phyloP scores from a whole-genome alignment of 1,139 yeast genomes.

The Dujonia santamariae region DNA sequence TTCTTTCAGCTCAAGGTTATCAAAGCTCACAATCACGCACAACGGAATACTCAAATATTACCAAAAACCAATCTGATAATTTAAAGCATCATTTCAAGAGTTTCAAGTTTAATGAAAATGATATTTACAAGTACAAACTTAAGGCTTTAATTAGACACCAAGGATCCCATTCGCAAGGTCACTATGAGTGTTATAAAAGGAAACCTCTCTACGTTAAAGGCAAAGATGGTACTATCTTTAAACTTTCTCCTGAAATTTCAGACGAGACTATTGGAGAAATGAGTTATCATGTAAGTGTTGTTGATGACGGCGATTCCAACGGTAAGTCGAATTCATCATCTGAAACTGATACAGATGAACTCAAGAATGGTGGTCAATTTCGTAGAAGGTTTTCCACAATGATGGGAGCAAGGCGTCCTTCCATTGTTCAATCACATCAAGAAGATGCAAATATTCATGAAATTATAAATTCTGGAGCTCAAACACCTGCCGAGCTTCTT shows the following conservation, averaged over 20 bases:
- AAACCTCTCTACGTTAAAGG: constrained; percentile 64
- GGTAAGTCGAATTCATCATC: neutral
- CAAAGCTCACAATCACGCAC: constrained; percentile 13
- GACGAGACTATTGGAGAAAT: constrained; percentile 23
- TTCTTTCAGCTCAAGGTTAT: constrained; percentile 6
- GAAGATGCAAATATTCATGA: constrained; percentile 37
- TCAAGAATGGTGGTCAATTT: constrained; percentile 21
- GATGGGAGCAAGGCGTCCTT: constrained; percentile 47
- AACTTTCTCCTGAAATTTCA: constrained; percentile 45
- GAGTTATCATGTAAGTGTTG: neutral
- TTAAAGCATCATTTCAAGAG: constrained; percentile 37
- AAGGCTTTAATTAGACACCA: constrained; percentile 78
- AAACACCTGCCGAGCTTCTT: constrained; percentile 43
- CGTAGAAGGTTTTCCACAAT: constrained; percentile 37
- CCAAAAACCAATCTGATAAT: constrained; percentile 37
- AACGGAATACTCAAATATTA: constrained; percentile 33
- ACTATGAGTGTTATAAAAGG: constrained; percentile 75
- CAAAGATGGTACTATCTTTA: constrained; percentile 42
- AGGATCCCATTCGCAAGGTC: constrained; percentile 90
- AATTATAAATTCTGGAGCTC: constrained; percentile 37
- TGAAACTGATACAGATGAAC: constrained; percentile 11
- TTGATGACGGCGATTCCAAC: neutral
- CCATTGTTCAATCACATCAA: constrained; percentile 40
- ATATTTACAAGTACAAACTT: constrained; percentile 53
- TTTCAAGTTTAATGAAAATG: constrained; percentile 44